phyloP scores from a whole-genome alignment of 192 early-diverging fungal species.

The Gorgonomyces haynaldii region DNA sequence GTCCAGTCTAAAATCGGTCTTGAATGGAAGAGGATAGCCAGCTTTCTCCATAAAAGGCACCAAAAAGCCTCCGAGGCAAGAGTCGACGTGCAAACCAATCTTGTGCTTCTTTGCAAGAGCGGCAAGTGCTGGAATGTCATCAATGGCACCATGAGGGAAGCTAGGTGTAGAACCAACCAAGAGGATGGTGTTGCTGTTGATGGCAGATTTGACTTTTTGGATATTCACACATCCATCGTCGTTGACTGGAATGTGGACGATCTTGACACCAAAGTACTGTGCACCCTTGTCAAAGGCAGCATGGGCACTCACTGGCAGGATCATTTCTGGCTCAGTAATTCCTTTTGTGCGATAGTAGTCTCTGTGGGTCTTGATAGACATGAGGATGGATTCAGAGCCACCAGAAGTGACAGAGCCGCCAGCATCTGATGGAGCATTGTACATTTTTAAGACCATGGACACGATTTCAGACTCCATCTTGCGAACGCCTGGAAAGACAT shows the following conservation, averaged over 20 bases:
- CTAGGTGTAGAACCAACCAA: slow-evolving; percentile 81
- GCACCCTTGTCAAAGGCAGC: slow-evolving; percentile 95
- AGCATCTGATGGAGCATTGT: slow-evolving; percentile 59
- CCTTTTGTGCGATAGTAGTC: slow-evolving; percentile 69
- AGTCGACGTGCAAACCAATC: slow-evolving; percentile 88
- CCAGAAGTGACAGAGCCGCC: slow-evolving; percentile 87
- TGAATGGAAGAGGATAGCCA: slow-evolving; percentile 65
- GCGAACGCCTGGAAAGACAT: slow-evolving; percentile 88
- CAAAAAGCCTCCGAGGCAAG: slow-evolving; percentile 91
- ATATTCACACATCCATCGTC: slow-evolving; percentile 66
- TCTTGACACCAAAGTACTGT: slow-evolving; percentile 78
- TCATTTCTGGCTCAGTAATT: slow-evolving; percentile 84
- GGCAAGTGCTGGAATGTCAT: slow-evolving; percentile 74
- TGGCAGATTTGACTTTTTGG: slow-evolving; percentile 61
- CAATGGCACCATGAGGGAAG: slow-evolving; percentile 88
- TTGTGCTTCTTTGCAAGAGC: slow-evolving; percentile 65
- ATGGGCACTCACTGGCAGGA: slow-evolving; percentile 86
- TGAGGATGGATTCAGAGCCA: slow-evolving; percentile 87
- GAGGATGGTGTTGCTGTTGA: slow-evolving; percentile 86
- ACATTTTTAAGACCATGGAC: slow-evolving; percentile 80
- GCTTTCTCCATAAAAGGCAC: slow-evolving; percentile 90
- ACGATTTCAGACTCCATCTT: slow-evolving; percentile 93
- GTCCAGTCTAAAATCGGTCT: slow-evolving; percentile 78
- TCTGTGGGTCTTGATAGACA: slow-evolving; percentile 89
- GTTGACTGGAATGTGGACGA: slow-evolving; percentile 76